phyloP scores from a whole-genome alignment of 1,284 basidiomycete species.

The Ceratorhiza oryzae-sativae region DNA sequence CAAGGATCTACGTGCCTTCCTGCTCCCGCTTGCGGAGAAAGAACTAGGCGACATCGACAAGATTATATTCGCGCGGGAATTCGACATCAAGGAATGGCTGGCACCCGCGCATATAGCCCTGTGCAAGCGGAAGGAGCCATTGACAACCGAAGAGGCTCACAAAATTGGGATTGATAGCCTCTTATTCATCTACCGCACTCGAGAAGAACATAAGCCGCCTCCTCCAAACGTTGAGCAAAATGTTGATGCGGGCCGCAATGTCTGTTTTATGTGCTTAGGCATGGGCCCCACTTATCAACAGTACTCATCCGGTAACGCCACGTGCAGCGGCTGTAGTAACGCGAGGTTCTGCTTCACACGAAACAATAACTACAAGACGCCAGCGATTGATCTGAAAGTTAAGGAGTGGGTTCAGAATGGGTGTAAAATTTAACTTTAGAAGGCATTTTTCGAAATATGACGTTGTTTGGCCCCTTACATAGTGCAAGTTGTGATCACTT shows the following conservation, averaged over 20 bases:
- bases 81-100: constrained; percentile 28
- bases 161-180: background rate
- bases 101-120: constrained; percentile 27
- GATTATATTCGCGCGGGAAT: constrained; percentile 19
- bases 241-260: background rate
- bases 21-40: background rate
- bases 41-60: constrained; percentile 39
- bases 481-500: no score
- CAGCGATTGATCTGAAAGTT: background rate
- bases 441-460: no score
- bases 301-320: no score
- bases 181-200: constrained; percentile 5
- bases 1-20: background rate
- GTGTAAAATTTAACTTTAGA: no score
- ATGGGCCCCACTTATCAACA: background rate
- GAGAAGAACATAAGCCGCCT: constrained; percentile 5
- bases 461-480: no score
- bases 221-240: background rate
- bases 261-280: background rate
- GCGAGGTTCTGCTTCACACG: no score
- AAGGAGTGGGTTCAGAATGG: background rate
- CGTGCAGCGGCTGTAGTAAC: no score
- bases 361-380: no score
- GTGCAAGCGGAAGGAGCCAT: constrained; percentile 9
- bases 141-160: constrained; percentile 18